Evolutionary conservation across 129 eudicot species (phyloP), one percentile per base, ranked within the genome.

Genomic region (Artemisia annua): DNA sequence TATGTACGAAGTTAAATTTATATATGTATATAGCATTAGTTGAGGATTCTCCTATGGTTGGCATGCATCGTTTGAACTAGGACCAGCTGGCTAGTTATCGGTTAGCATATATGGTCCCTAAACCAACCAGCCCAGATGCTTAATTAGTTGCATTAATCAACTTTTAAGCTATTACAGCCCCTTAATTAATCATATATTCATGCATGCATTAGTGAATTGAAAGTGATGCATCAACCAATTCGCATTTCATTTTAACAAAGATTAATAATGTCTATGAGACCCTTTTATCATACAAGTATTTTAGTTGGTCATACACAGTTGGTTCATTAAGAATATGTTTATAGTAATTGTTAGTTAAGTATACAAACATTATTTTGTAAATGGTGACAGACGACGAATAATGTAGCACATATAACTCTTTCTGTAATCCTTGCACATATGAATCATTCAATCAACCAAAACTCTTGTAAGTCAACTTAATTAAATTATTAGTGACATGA

Each of bases 21-120:
- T 68, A 9, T 48, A 15, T 48, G 16, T 50, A 63, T 50, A 24
- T 64, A 62, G 54, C 7, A 64, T 24, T 15, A 65, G 72, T 74
- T 74, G 54, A 20, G 53, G 49, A 74, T 74, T 74, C 79, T 53
- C 10, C 56, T 1, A 19, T n/a, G 79, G 79, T 66, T 75, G 67
- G 66, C 73, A 44, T 22, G 0, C 35, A 30, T 50, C 65, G 46
- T 67, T 61, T 48, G 59, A 56, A 66, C 48, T 56, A 55, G 66
- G 62, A 58, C 13, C 11, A 67, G 67, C 74, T 54, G 63, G 71
- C 70, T 66, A 49, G 22, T 60, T 20, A 60, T 58, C 58, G 18
- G 49, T 54, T 54, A 65, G 50, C 60, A 48, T 56, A 56, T 52
- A 67, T 57, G 73, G 22, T 61, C 67, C 73, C 50, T 19, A 57